Evolutionary conservation across 441 rosid species (phyloP).

Genomic region (Populus hybrid): DNA sequence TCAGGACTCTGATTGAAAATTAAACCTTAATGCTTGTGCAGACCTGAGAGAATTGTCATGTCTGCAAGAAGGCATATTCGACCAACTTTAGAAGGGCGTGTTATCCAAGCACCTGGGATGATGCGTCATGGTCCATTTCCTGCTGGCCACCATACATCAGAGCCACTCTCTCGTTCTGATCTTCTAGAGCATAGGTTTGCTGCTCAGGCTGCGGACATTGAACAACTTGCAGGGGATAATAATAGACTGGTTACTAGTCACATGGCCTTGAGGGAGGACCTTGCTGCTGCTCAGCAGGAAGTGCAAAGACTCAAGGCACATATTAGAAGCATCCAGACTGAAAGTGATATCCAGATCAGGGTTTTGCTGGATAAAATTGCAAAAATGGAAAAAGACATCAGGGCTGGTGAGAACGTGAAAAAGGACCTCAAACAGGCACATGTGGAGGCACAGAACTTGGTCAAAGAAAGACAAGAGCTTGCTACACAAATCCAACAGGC

Average conservation of each 20-base stretch:
- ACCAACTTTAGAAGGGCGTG: constrained; percentile 28
- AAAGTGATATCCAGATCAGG: constrained; percentile 72
- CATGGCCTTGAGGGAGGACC: constrained; percentile 54
- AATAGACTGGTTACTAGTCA: constrained; percentile 54
- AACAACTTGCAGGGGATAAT: constrained; percentile 59
- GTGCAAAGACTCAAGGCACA: constrained; percentile 57
- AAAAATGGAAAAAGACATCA: constrained; percentile 51
- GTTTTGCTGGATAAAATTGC: constrained; percentile 57
- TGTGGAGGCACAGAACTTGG: constrained; percentile 60
- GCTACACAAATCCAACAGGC: constrained; percentile 48
- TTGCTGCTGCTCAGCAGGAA: constrained; percentile 52
- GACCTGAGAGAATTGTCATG: constrained; percentile 30
- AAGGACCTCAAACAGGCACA: constrained; percentile 66
- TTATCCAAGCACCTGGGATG: constrained; percentile 36
- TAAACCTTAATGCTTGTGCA: constrained; percentile 10
- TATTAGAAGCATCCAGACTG: constrained; percentile 64
- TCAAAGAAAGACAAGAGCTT: constrained; percentile 56
- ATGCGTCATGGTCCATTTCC: constrained; percentile 41
- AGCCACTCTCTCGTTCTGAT: constrained; percentile 36
- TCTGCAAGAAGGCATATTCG: constrained; percentile 38
- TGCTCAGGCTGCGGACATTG: constrained; percentile 74
- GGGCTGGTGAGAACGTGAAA: constrained; percentile 60
- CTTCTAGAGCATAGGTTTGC: constrained; percentile 63
- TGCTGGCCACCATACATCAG: constrained; percentile 25
- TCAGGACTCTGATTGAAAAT: constrained; percentile 8